Evolutionary conservation across 768 basidiomycete genomes (phyloP).

Genomic region (Termitomyces sp.): DNA sequence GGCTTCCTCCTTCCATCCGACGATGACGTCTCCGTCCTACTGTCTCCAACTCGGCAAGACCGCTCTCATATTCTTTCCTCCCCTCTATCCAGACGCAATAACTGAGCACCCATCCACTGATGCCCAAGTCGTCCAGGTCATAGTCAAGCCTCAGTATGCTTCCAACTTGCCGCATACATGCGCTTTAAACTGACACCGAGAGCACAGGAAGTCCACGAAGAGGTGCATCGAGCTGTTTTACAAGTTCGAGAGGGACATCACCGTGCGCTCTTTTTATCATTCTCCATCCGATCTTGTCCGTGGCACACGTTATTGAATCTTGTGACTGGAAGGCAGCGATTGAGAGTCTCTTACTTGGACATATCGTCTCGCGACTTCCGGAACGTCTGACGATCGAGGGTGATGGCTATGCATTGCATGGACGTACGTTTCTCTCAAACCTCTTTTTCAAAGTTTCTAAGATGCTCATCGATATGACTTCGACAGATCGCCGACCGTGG

Average conservation of each 20-base stretch:
- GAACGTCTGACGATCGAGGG: conserved; percentile 22
- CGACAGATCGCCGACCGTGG: conserved; percentile 24
- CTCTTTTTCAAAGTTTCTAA: background rate
- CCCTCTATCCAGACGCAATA: background rate
- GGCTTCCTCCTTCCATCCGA: background rate
- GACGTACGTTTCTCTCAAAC: conserved; percentile 18
- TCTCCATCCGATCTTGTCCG: background rate
- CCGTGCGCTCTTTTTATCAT: conserved; percentile 18
- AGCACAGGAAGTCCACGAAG: conserved; percentile 13
- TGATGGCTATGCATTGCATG: conserved; percentile 21
- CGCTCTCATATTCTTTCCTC: conserved; percentile 28
- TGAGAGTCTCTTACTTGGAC: conserved; percentile 25
- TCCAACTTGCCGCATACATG: background rate
- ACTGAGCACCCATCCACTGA: conserved; percentile 1
- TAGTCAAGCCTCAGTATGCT: conserved; percentile 23
- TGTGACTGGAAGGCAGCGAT: conserved; percentile 22
- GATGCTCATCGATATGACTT: background rate
- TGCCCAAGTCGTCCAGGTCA: conserved; percentile 25
- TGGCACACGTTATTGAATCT: background rate
- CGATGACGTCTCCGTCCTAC: conserved; percentile 24
- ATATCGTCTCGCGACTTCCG: conserved; percentile 24
- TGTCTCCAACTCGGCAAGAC: conserved; percentile 26
- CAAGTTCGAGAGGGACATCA: conserved; percentile 27
- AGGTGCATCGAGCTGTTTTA: conserved; percentile 23
- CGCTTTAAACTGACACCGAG: background rate